Conservation (phyloP, 129 eudicot species). For the Artemisia tridentata region DNA sequence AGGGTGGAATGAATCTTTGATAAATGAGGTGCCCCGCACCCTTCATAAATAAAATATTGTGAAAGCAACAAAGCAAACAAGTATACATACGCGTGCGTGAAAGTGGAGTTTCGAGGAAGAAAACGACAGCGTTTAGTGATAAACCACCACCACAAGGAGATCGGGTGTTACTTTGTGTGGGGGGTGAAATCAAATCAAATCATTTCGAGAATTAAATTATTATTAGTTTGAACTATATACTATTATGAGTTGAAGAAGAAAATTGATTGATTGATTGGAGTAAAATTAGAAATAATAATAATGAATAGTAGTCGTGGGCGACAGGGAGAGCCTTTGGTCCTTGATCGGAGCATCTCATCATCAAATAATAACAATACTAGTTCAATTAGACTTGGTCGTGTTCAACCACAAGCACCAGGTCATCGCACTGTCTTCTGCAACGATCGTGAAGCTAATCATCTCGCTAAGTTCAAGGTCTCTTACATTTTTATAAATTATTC, state of each 20-base stretch:
- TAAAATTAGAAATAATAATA: constrained; percentile 37
- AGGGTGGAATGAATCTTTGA: too few species aligned
- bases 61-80: too few species aligned
- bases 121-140: too few species aligned
- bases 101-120: too few species aligned
- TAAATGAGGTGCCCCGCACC: too few species aligned
- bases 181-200: too few species aligned
- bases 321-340: constrained; percentile 37
- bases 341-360: constrained; percentile 33
- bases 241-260: constrained; percentile 17
- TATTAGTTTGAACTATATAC: too few species aligned
- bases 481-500: not conserved
- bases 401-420: constrained; percentile 98
- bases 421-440: constrained; percentile 91
- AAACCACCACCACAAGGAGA: too few species aligned
- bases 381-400: constrained; percentile 83
- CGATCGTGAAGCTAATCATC: constrained; percentile 85
- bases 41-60: too few species aligned
- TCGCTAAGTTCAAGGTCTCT: constrained; percentile 76
- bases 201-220: too few species aligned
- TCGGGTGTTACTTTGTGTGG: too few species aligned
- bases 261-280: constrained; percentile 13
- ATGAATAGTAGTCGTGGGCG: constrained; percentile 37
- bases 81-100: too few species aligned
- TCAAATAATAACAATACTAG: not conserved